Evolutionary conservation across 2,329 filamentous ascomycete species (phyloP), one percentile per base, ranked within the genome.

Genomic region (Fusarium sp.): DNA sequence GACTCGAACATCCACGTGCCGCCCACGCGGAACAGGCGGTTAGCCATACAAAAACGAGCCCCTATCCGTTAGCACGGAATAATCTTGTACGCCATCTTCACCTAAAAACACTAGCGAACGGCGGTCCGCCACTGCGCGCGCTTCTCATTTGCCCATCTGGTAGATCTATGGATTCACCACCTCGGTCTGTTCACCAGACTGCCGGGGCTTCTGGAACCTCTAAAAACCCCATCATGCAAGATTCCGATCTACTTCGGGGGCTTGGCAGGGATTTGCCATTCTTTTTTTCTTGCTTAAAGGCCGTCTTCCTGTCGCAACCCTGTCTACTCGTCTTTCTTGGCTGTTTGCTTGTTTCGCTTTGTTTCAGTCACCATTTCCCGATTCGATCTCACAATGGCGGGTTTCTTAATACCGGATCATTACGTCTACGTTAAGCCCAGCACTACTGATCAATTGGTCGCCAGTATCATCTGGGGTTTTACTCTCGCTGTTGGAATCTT

Each of bases 381-480:
- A 44, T 26, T 38, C 3, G 18, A 36, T 48, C 10, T 35, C 20
- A 38, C 14, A 28, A 73, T 73, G 70, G 45, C 70, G 7, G 70
- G 70, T 11, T 73, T 73, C 17, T 26, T 73, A 26, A 54, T 73
- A 15, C 75, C 75, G 10, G 72, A 76, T n/a, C 65, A 59, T 26
- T 77, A 76, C 33, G 49, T 65, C 31, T 28, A 42, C 7, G 42
- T 76, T 2, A 28, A 33, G 13, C 75, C 75, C 28, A 69, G 49
- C 12, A 51, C 58, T 12, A 65, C 72, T 36, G 75, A 77, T 42
- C 45, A 72, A 28, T 51, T 73, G n/a, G 65, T 78, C n/a, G 75
- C 75, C 49, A 77, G 74, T 45, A 70, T 77, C 44, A 77, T 78
- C 12, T 77, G 75, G 75, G 75, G 75, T 7, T 77, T 77, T 26